Conservation (phyloP, 345 rosid species). For the Psidium friedrichsthalianum region DNA sequence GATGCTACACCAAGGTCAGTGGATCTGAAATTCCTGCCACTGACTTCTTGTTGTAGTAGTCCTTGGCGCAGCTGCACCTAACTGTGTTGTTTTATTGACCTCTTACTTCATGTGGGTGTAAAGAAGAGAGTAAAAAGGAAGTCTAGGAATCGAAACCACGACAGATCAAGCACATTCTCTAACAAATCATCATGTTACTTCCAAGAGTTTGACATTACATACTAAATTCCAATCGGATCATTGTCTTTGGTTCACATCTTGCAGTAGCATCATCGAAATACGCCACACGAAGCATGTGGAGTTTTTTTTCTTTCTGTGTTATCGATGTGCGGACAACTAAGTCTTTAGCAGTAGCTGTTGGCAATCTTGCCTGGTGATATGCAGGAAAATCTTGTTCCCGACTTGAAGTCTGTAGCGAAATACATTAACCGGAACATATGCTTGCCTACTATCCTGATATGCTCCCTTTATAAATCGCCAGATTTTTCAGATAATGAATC, state of each 20-base stretch:
- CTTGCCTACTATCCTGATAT: too few relatives aligned
- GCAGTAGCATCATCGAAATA: background rate
- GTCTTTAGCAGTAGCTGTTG: background rate
- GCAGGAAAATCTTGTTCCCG: too few relatives aligned
- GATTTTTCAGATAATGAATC: too few relatives aligned
- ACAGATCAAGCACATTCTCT: background rate
- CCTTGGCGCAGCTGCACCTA: background rate
- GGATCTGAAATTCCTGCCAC: background rate
- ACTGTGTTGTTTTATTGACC: background rate
- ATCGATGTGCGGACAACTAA: too few relatives aligned
- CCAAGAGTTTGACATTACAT: background rate
- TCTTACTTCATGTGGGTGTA: background rate
- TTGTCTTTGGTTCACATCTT: background rate
- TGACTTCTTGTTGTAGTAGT: background rate
- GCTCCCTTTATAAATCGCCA: too few relatives aligned
- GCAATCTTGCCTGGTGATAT: background rate
- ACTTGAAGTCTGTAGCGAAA: constrained; percentile 31
- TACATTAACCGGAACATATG: too few relatives aligned
- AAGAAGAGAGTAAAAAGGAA: background rate
- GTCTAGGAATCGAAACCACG: background rate
- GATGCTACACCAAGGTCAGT: constrained; percentile 72
- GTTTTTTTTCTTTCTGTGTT: background rate
- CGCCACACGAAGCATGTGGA: too few relatives aligned
- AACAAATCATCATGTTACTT: background rate
- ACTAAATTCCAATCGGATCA: background rate